Base-by-base conservation (phyloP, 495 filamentous ascomycete species). In the Aspergillus bridgeri region DNA sequence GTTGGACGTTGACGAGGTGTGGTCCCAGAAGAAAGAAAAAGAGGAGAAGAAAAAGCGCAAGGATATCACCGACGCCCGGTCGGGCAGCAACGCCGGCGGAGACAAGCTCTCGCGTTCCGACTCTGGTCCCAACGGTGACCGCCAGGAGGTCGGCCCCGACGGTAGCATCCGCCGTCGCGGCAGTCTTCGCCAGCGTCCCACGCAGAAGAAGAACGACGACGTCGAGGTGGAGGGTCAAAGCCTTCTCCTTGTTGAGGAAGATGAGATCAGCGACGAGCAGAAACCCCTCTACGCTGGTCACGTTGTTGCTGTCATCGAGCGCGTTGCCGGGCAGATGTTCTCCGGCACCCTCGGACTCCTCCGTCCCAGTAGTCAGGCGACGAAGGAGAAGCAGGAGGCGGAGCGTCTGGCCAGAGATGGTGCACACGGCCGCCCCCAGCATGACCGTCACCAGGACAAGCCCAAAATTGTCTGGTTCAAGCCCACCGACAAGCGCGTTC, bases 401-500 rank as follows among this genome's bases (percentile, higher is more conserved):
- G 94, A 98, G 74, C 86, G 94, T 49, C 86, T 88, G 51, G 91
- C 92, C 63, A 86, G 95, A 63, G 95, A 98, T 69, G 94, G 94
- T 24, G 79, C 79, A 53, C 79, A 78, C 54, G 83, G 85, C 53
- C 91, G 93, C 53, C 83, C 85, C 44, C 87, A 95, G 53, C 88
- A 89, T 27, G 88, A 90, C 42, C 87, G 92, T 49, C 86, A 91
- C 56, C 92, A 91, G 70, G 95, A 98, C 53, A 98, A 96, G 75
- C 94, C 94, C 42, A 98, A 98, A 86, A 98, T 98, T 75, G 94
- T 98, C 29, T 98, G 94, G 94, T 98, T 98, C 80, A 98, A 98
- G 80, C 94, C 94, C 54, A 98, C 94, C 1, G 94, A 98, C 73
- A 98, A 98, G 81, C 89, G 94, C 65, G 94, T 98, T 46, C 94